Evolutionary conservation across 148 eudicot species (phyloP), one percentile per base, ranked within the genome.

Genomic region (Suaeda aralocaspica): DNA sequence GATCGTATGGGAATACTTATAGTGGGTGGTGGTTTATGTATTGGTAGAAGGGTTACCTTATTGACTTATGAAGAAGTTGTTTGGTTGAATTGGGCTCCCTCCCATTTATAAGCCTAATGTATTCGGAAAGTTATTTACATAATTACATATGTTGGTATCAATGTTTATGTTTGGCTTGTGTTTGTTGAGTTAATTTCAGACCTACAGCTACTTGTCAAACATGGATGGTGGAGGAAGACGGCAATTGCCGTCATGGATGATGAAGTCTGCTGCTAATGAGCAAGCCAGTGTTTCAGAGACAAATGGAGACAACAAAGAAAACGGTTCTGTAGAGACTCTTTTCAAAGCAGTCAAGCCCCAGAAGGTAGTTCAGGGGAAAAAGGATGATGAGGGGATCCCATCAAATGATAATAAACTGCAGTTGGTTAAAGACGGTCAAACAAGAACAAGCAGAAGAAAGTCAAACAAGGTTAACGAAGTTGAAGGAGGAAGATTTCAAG

Each of bases 241-340:
- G 60, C 83, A 80, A 67, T 75, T 90, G 72, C 96, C 96, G 12
- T 64, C 76, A 50, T 90, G 96, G 96, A 90, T 90, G 96, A 26
- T 84, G 70, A 79, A 82, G 44, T 71, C 34, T 31, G 21, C 78
- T 66, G 66, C 79, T 57, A 65, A 69, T 66, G 81, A 82, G 53
- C 72, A 71, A 71, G 72, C 74, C 26, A 67, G 69, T 33, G 70
- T 34, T 64, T 76, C 82, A 6, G 73, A 70, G 60, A 63, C 50
- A 50, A 66, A 71, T 49, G 72, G 10, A 66, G 70, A 50, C 65
- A 67, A 46, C 55, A 50, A 56, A 56, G 77, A 70, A 21, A 74
- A 58, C n/a, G 74, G 63, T 33, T 64, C 75, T 19, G 53, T 70
- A 64, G 77, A 53, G 68, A 72, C 15, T 57, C 70, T 46, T 28